Conservation (phyloP, 108 stramenopile genomes). For the Cyclotella atomus region DNA sequence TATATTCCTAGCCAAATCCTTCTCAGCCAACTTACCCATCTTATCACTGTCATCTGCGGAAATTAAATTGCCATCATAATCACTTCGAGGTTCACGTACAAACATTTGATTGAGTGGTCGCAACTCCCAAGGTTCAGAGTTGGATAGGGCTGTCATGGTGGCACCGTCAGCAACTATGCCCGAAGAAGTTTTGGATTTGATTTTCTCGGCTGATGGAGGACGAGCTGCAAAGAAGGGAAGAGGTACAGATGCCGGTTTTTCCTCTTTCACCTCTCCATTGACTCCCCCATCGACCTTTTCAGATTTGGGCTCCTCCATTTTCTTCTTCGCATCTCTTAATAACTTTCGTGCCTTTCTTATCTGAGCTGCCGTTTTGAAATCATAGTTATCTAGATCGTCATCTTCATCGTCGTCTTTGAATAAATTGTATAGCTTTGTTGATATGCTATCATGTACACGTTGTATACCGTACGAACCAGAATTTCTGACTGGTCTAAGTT, state of each 20-base stretch:
- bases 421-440: not conserved
- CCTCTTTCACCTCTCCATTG: not conserved
- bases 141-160: constrained; percentile 72
- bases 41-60: constrained; percentile 39
- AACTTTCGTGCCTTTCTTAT: constrained; percentile 31
- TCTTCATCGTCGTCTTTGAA: constrained; percentile 25
- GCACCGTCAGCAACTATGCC: constrained; percentile 78
- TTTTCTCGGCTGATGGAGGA: constrained; percentile 34
- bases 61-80: constrained; percentile 43
- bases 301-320: constrained; percentile 13
- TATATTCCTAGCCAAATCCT: constrained; percentile 74
- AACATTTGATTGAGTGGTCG: constrained; percentile 45
- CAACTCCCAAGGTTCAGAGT: constrained; percentile 75
- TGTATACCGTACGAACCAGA: too few relatives aligned
- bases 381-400: constrained; percentile 3
- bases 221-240: constrained; percentile 31
- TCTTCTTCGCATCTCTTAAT: constrained; percentile 36
- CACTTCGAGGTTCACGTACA: constrained; percentile 23
- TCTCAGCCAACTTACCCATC: constrained; percentile 47
- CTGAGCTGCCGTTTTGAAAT: constrained; percentile 37
- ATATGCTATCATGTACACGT: not conserved
- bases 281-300: not conserved
- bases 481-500: too few relatives aligned
- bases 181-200: constrained; percentile 40
- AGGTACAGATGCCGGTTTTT: not conserved